Base-by-base conservation (phyloP, 345 rosid species). In the Sonneratia alba region DNA sequence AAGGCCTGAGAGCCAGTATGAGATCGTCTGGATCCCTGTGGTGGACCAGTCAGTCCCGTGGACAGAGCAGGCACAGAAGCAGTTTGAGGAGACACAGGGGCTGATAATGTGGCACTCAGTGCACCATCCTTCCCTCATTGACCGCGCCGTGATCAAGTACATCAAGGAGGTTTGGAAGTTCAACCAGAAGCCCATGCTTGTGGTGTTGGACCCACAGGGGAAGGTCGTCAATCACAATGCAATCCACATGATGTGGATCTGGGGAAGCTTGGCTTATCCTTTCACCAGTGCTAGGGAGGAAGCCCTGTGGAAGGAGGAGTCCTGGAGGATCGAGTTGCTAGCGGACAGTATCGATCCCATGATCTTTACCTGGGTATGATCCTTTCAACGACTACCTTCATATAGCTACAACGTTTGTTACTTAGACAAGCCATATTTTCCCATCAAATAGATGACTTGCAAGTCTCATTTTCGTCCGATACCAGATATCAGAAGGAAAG, bases 241-340 rank as follows among this genome's bases (percentile, higher is more conserved):
- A 13, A 71, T 87, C 68, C 89, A 83, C 79, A 88, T 90, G 91
- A 74, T 87, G 85, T 82, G 85, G 85, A 88, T 88, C 59, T 90
- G 96, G 96, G 87, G 87, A 10, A 83, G 77, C 73, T 0, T 3
- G 7, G 91, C 88, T 21, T 85, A 70, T 74, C 93, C 96, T 48
- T 88, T 88, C 80, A 88, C 85, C 10, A 78, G 80, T 24, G 10
- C 22, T 1, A 80, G 79, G 73, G 93, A 90, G 70, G 87, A 85
- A 76, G 69, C 74, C n/a, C 86, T 90, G 4, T 90, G 96, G 93
- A 87, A 77, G 67, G 85, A 75, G 36, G 90, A 81, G 71, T 72
- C 75, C 14, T 90, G 89, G 93, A 72, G 51, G 66, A 78, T 88
- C 1, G 89, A 83, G 48, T 62, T 88, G 18, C 40, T 90, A 36